Base-by-base conservation (phyloP, 768 basidiomycete species). In the Trametes coccinea region DNA sequence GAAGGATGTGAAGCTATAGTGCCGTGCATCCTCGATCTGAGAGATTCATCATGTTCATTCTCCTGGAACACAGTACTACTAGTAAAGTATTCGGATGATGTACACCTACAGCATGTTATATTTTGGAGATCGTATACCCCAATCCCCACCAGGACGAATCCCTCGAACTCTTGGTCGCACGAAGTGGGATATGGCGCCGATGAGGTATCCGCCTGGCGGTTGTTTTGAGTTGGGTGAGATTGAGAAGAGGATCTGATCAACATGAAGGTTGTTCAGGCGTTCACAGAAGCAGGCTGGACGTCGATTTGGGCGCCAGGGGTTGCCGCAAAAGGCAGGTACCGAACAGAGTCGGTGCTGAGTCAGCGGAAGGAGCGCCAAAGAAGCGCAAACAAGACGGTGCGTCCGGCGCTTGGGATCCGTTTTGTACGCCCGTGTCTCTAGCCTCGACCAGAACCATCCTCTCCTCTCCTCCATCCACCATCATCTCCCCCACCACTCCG, bases 1-100 rank as follows among this genome's bases (percentile, higher is more conserved):
- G 40, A 82, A 79, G 79, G 82, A 86, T 62, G 79, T 79, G 10
- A 79, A 85, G 53, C 72, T 89, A 62, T 90, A 54, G 48, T 17
- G 17, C 11, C 34, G 34, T 11, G 34, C 34, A 5, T 37, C 34
- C 34, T 37, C 34, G 22, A 22, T 22, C 22, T 22, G 22, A 22
- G 22, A 22, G 22, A 22, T 22, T 22, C 22, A 22, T 22, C 22
- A 22, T 22, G 22, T 1, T 22, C 22, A 22, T 22, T 22, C 22
- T 22, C 22, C 22, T 22, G 22, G 22, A 22, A 22, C 22, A 22
- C 22, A 22, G 22, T 22, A 22, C 22, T 22, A 22, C 22, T 22
- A 22, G 22, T 22, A 22, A 22, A 22, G 22, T 22, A 22, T 22
- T 22, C 22, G 22, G 22, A 22, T 22, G 22, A 22, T 22, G 22